Evolutionary conservation across 2,329 filamentous ascomycete species (phyloP).

Genomic region (Didymella pinodella): DNA sequence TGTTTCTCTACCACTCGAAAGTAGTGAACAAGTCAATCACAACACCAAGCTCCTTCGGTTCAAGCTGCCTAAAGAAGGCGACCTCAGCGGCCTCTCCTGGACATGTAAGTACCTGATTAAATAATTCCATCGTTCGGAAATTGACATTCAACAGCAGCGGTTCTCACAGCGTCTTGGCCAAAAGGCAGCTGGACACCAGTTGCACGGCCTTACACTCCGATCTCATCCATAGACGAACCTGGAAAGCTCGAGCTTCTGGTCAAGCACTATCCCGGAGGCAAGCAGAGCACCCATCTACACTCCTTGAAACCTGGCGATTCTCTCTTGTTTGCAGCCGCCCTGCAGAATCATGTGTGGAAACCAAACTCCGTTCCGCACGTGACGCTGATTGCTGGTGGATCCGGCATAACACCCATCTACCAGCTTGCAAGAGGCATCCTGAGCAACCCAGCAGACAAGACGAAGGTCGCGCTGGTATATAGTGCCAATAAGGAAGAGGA

Average conservation of each 20-base stretch:
- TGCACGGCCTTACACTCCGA: slow-evolving; percentile 71
- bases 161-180: slow-evolving; percentile 69
- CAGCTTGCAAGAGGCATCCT: slow-evolving; percentile 70
- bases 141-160: slow-evolving; percentile 58
- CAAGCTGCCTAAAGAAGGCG: slow-evolving; percentile 77
- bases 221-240: slow-evolving; percentile 62
- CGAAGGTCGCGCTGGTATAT: slow-evolving; percentile 70
- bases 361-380: slow-evolving; percentile 59
- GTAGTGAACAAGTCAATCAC: slow-evolving; percentile 79
- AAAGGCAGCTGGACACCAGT: slow-evolving; percentile 65
- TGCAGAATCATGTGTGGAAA: slow-evolving; percentile 64
- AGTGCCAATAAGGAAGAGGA: slow-evolving; percentile 72
- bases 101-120: slow-evolving; percentile 64
- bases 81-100: slow-evolving; percentile 78
- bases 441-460: slow-evolving; percentile 67
- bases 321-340: slow-evolving; percentile 64
- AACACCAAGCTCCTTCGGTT: slow-evolving; percentile 93
- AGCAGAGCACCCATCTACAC: slow-evolving; percentile 71
- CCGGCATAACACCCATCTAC: slow-evolving; percentile 75
- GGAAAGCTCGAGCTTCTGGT: slow-evolving; percentile 71
- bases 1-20: slow-evolving; percentile 77
- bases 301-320: slow-evolving; percentile 68
- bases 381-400: slow-evolving; percentile 74
- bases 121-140: neutral
- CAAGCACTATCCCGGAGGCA: slow-evolving; percentile 73